Evolutionary conservation across 2,329 filamentous ascomycete genomes (phyloP), one percentile per base, ranked within the genome.

Genomic region (Coniochaeta pulveracea): DNA sequence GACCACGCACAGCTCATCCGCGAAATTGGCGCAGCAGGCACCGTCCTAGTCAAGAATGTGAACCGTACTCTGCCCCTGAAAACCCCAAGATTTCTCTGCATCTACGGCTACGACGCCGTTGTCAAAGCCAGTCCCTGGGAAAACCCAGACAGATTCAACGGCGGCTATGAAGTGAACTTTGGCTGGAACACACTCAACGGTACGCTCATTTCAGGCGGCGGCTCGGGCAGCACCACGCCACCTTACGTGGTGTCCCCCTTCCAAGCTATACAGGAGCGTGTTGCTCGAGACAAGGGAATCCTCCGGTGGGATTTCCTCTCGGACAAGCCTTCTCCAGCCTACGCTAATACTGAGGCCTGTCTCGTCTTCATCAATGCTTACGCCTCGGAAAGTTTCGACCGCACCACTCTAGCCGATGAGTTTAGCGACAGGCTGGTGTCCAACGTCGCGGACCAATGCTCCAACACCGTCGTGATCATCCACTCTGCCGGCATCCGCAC

Each of bases 311-410:
- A 78, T 44, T 63, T 72, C 26, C 49, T 46, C 6, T 63, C 60
- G 0, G 48, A 48, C 8, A 47, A 61, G 11, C 67, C 69, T 1
- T 18, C 34, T 0, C 45, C 55, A 4, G 60, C 69, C 4, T 63
- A 68, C 35, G 47, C 52, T 22, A 61, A 52, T 16, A 58, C 65
- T 3, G 66, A 85, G 45, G 62, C 82, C 11, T 88, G 82, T 34
- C 50, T 76, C 2, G 70, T 76, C 1, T 74, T 77, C 43, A 66
- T 77, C 49, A 79, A 81, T 49, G 72, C 67, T 21, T 84, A 88
- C 50, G 73, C 80, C 1, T 82, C 83, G 0, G 86, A 94, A 55
- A 83, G 81, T 0, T 85, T 72, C 54, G 69, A 85, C 40, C 66
- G 76, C 25, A 59, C 71, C 0, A 69, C 70, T 9, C 66, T 91